phyloP scores from a whole-genome alignment of 1,139 yeast genomes.

The Geotrichum europaeum region DNA sequence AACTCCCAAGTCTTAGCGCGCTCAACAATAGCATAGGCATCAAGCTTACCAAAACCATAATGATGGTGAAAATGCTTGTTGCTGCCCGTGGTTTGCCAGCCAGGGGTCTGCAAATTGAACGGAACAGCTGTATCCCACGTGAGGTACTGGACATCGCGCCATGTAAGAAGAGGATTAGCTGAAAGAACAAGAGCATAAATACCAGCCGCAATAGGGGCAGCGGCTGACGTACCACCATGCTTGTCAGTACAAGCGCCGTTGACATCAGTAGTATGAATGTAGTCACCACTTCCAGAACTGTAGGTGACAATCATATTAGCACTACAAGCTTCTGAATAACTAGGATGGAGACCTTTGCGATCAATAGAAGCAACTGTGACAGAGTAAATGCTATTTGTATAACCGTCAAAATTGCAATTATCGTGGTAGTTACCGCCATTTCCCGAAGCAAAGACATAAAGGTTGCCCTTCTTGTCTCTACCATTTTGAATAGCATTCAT shows the following conservation, averaged over 20 bases:
- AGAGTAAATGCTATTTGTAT: slow-evolving; percentile 91
- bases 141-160: slow-evolving; percentile 94
- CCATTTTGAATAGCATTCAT: slow-evolving; percentile 83
- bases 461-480: slow-evolving; percentile 70
- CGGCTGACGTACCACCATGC: slow-evolving; percentile 98
- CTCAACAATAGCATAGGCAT: slow-evolving; percentile 70
- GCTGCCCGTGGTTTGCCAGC: slow-evolving; percentile 56
- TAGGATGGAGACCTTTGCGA: slow-evolving; percentile 75
- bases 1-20: slow-evolving; percentile 72
- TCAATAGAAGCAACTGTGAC: slow-evolving; percentile 95
- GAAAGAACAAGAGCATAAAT: slow-evolving; percentile 74
- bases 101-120: slow-evolving; percentile 58
- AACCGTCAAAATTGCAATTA: slow-evolving; percentile 95
- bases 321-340: slow-evolving; percentile 86
- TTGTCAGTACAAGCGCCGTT: slow-evolving; percentile 55
- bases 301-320: slow-evolving; percentile 97
- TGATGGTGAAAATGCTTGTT: slow-evolving; percentile 70
- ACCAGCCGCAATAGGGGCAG: slow-evolving; percentile 98
- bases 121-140: slow-evolving; percentile 67
- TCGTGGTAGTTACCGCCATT: slow-evolving; percentile 83
- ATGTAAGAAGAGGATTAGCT: slow-evolving; percentile 79
- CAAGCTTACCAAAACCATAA: slow-evolving; percentile 91
- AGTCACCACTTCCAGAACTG: slow-evolving; percentile 85
- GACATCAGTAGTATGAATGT: slow-evolving; percentile 86
- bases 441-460: slow-evolving; percentile 95